phyloP scores from a whole-genome alignment of 108 stramenopile species.

The Nitzschia putrida region DNA sequence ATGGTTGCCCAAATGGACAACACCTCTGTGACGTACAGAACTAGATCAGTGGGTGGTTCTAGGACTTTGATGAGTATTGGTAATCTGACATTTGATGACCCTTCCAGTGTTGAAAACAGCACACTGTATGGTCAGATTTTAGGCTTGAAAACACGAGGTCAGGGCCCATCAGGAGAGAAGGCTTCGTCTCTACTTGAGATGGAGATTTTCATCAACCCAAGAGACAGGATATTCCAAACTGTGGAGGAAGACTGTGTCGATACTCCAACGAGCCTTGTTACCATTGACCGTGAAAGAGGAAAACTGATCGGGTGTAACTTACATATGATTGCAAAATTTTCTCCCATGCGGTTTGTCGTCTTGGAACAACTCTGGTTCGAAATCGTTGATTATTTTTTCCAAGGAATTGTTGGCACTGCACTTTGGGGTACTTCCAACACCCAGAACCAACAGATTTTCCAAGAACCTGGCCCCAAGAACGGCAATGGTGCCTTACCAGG shows the following conservation, averaged over 20 bases:
- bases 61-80: conserved; percentile 54
- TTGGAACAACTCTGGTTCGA: conserved; percentile 81
- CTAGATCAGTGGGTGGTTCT: conserved; percentile 49
- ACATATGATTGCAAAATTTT: conserved; percentile 47
- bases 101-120: conserved; percentile 30
- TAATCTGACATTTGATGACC: conserved; percentile 57
- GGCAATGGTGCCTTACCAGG: conserved; percentile 20
- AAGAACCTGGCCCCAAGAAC: neutral
- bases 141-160: conserved; percentile 49
- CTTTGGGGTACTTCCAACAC: conserved; percentile 55
- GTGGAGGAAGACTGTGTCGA: conserved; percentile 11
- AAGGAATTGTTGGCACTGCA: conserved; percentile 70
- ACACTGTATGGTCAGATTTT: conserved; percentile 73
- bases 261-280: conserved; percentile 14
- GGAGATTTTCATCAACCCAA: conserved; percentile 43
- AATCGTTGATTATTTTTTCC: conserved; percentile 80
- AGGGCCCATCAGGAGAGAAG: conserved; percentile 7
- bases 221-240: conserved; percentile 19
- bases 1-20: conserved; percentile 71
- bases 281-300: conserved; percentile 40
- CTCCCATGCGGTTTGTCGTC: conserved; percentile 76
- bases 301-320: conserved; percentile 48
- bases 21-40: conserved; percentile 42
- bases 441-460: conserved; percentile 8
- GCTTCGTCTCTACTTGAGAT: conserved; percentile 52